Percentiles rank a stretch among this genome's conserved stretches.
Conservation (phyloP, 176 grass and related monocot genomes). For the Pontederia crassipes region DNA sequence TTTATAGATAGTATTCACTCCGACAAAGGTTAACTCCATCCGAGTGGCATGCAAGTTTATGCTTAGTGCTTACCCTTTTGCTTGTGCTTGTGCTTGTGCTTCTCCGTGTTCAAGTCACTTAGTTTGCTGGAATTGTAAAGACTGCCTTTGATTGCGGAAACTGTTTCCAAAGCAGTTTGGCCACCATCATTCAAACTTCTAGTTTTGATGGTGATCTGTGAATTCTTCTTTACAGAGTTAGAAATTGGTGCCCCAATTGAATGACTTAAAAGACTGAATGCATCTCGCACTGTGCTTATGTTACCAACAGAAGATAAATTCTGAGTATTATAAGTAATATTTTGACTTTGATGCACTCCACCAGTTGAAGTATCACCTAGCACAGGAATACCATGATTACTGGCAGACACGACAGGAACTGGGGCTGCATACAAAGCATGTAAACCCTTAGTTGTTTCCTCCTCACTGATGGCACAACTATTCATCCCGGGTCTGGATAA, state of each 20-base stretch:
- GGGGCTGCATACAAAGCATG: slow-evolving; percentile 32
- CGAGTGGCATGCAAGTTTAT: slow-evolving; percentile 18
- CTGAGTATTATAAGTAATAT: slow-evolving; percentile 20
- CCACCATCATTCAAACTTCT: slow-evolving; percentile 28
- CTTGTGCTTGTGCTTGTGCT: slow-evolving; percentile 31
- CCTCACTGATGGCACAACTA: slow-evolving; percentile 49
- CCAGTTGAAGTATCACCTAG: slow-evolving; percentile 9
- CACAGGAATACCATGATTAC: slow-evolving; percentile 22
- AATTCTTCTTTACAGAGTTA: slow-evolving; percentile 35
- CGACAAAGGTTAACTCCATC: slow-evolving; percentile 31
- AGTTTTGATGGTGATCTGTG: slow-evolving; percentile 16
- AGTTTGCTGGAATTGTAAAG: not conserved
- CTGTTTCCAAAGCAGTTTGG: not conserved
- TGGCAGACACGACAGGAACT: slow-evolving; percentile 27
- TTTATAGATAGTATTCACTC: no score
- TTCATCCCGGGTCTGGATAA: slow-evolving; percentile 56
- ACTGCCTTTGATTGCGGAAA: slow-evolving; percentile 3
- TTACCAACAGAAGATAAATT: slow-evolving; percentile 12
- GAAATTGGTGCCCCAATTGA: slow-evolving; percentile 17
- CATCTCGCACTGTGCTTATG: slow-evolving; percentile 30
- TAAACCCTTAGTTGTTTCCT: slow-evolving; percentile 42
- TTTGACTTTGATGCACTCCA: slow-evolving; percentile 15
- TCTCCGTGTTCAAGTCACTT: slow-evolving; percentile 6
- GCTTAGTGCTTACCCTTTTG: slow-evolving; percentile 11
- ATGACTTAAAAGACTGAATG: slow-evolving; percentile 18